Percentiles rank a stretch among this genome's conserved stretches.
Evolutionary conservation across 805 yeast species (phyloP).

Genomic region (Starmerella davenportii): DNA sequence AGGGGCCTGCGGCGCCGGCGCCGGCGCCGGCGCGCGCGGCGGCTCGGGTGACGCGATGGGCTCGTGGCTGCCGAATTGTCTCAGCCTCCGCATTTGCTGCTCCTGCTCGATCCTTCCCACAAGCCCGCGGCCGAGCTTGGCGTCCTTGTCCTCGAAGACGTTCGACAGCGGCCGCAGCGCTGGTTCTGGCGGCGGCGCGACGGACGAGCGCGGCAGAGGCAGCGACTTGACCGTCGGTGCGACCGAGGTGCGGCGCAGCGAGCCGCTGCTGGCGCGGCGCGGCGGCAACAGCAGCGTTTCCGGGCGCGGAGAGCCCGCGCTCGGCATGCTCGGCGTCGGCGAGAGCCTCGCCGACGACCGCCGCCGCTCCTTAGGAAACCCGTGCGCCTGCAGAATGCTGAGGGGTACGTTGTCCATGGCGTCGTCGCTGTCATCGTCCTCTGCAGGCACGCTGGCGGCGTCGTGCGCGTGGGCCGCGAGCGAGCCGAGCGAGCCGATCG

Average conservation of each 20-base stretch:
- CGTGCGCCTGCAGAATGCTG: slow-evolving; percentile 26
- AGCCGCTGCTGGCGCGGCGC: too few species aligned
- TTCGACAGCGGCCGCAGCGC: slow-evolving; percentile 13
- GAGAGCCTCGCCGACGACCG: background rate
- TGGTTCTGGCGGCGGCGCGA: background rate
- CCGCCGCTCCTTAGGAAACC: slow-evolving; percentile 19
- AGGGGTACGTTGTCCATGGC: slow-evolving; percentile 27
- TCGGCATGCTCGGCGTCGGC: background rate
- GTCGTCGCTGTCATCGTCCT: slow-evolving; percentile 22
- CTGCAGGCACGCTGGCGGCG: slow-evolving; percentile 5
- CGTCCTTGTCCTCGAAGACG: slow-evolving; percentile 13
- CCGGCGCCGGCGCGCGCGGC: background rate
- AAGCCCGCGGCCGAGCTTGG: slow-evolving; percentile 21
- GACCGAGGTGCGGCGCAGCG: too few species aligned
- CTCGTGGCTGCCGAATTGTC: background rate
- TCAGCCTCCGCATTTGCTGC: too few species aligned
- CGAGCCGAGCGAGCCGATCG: background rate
- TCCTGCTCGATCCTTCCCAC: slow-evolving; percentile 27
- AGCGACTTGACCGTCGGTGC: background rate
- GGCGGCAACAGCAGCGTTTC: background rate
- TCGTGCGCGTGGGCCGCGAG: slow-evolving; percentile 1
- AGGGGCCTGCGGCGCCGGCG: too few species aligned
- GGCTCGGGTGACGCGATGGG: too few species aligned
- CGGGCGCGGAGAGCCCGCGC: background rate
- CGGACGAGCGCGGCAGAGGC: background rate